Percentiles rank a stretch among this genome's conserved stretches.
phyloP scores from a whole-genome alignment of 768 basidiomycete species.

The Calocybe indica region DNA sequence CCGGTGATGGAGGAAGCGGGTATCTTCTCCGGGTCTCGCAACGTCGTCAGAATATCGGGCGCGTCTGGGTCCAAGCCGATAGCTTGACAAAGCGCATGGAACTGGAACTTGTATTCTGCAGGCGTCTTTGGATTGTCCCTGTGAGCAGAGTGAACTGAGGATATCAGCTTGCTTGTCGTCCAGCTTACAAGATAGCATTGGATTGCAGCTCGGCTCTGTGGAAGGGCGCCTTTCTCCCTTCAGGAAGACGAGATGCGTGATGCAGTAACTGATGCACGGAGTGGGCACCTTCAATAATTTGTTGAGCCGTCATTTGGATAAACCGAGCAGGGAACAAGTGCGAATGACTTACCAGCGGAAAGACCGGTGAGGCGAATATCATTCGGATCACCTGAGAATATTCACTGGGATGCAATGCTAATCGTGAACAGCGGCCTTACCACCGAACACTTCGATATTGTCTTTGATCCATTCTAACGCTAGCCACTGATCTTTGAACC shows the following conservation, averaged over 20 bases:
- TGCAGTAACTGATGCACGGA: slow-evolving; percentile 73
- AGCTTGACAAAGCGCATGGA: slow-evolving; percentile 52
- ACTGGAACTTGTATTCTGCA: slow-evolving; percentile 53
- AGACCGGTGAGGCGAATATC: slow-evolving; percentile 61
- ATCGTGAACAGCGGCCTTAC: slow-evolving; percentile 23
- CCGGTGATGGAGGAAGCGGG: slow-evolving; percentile 46
- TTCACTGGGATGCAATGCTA: not conserved
- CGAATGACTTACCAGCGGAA: slow-evolving; percentile 52
- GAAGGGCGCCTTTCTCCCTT: slow-evolving; percentile 54
- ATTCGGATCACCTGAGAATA: slow-evolving; percentile 44
- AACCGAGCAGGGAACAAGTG: not conserved
- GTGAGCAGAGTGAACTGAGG: not conserved
- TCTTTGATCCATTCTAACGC: slow-evolving; percentile 67
- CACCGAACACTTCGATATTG: slow-evolving; percentile 67
- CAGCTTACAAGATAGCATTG: slow-evolving; percentile 64
- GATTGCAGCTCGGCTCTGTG: slow-evolving; percentile 64
- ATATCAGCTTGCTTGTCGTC: no score
- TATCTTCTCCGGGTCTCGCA: slow-evolving; percentile 43
- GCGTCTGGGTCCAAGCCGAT: slow-evolving; percentile 49
- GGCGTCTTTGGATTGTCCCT: slow-evolving; percentile 58
- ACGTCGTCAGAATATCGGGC: slow-evolving; percentile 39
- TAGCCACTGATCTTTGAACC: slow-evolving; percentile 82
- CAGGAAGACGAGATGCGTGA: slow-evolving; percentile 57
- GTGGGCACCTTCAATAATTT: slow-evolving; percentile 48
- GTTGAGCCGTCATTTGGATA: not conserved